Conservation (phyloP, 306 rosid genomes). For the Alnus glutinosa region DNA sequence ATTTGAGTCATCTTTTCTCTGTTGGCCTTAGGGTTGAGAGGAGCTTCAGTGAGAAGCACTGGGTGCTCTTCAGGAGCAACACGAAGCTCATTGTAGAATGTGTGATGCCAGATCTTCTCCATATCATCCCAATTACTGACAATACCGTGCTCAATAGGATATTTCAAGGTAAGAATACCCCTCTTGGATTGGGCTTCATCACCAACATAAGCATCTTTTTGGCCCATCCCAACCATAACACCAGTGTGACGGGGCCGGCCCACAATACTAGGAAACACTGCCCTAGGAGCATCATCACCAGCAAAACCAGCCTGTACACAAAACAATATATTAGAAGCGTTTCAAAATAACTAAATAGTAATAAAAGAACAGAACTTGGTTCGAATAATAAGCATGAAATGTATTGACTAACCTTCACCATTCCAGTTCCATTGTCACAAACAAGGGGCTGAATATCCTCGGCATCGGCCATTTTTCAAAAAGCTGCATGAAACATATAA, state of each 20-base stretch:
- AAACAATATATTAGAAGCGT: not conserved
- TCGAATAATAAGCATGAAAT: not conserved
- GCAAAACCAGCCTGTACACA: conserved; percentile 83
- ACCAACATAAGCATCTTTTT: conserved; percentile 97
- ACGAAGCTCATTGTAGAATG: conserved; percentile 95
- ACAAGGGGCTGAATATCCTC: conserved; percentile 99
- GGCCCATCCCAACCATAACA: conserved; percentile 99
- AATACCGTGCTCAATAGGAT: conserved; percentile 96
- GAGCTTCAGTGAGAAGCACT: conserved; percentile 96
- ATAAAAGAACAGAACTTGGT: not conserved
- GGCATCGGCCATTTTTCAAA: conserved; percentile 76
- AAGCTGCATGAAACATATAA: conserved; percentile 27
- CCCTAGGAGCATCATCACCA: conserved; percentile 99
- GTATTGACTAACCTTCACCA: conserved; percentile 77
- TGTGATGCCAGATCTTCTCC: conserved; percentile 99
- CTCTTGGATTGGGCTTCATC: conserved; percentile 98
- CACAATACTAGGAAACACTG: conserved; percentile 95
- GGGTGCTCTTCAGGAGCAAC: conserved; percentile 99
- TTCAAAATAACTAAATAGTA: not conserved
- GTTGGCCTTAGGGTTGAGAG: conserved; percentile 96
- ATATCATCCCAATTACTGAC: conserved; percentile 99
- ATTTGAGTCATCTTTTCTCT: conserved; percentile 98
- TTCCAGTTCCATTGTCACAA: conserved; percentile 98
- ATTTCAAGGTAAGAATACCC: conserved; percentile 94
- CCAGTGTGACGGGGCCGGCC: conserved; percentile 97